A percentile compares a stretch with the other conserved stretches of the same genome.
Conservation (phyloP, 169 alveolate genomes). For the Toxoplasma gondii region DNA sequence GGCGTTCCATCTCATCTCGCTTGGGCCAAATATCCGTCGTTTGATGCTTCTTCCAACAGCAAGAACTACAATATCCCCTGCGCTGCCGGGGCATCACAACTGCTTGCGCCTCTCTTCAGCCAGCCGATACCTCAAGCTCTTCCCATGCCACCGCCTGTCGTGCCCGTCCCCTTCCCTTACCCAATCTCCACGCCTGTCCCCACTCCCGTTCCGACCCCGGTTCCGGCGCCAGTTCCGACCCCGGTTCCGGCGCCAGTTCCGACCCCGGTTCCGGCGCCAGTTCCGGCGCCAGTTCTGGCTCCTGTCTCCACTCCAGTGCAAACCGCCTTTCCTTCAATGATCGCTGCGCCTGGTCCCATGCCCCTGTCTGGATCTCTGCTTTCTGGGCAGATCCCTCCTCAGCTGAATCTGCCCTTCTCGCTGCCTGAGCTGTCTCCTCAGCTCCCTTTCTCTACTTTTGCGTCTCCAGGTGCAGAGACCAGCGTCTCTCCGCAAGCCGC, state of each 20-base stretch:
- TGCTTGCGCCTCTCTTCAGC: background rate
- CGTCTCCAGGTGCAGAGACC: background rate
- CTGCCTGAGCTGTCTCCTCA: background rate
- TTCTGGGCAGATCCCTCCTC: background rate
- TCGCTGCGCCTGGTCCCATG: background rate
- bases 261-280: background rate
- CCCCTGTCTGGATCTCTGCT: background rate
- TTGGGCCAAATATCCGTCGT: background rate
- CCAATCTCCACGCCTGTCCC: conserved; percentile 9
- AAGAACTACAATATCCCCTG: background rate
- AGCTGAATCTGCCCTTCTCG: background rate
- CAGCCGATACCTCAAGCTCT: background rate
- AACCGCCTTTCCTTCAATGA: background rate
- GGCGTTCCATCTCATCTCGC: background rate
- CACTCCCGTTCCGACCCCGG: conserved; percentile 16
- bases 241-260: conserved; percentile 2
- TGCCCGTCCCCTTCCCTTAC: background rate
- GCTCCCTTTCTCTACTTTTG: background rate
- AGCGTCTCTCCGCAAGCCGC: background rate
- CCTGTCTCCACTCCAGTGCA: background rate
- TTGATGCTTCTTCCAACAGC: background rate
- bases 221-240: background rate
- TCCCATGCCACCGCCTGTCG: background rate
- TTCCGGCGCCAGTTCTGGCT: background rate
- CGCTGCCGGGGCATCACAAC: background rate